phyloP scores from a whole-genome alignment of 495 filamentous ascomycete genomes.

The Cetradonia linearis region DNA sequence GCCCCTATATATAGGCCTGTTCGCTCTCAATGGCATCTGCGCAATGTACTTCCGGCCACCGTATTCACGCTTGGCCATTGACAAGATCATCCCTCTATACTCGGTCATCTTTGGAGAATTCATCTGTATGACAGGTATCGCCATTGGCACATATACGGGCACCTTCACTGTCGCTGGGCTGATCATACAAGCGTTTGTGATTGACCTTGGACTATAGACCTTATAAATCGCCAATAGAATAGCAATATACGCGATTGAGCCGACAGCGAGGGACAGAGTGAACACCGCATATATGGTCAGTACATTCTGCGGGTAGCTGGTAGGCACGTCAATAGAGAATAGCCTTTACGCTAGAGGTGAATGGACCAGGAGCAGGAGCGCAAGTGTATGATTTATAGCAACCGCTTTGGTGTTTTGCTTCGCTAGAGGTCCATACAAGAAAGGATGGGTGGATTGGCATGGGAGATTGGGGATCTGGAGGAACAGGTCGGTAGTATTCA shows the following conservation, averaged over 20 bases:
- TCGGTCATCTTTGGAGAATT: conserved; percentile 53
- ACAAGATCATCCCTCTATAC: conserved; percentile 54
- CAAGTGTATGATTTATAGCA: conserved; percentile 56
- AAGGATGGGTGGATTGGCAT: conserved; percentile 64
- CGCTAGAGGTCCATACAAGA: conserved; percentile 56
- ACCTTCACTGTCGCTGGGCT: conserved; percentile 59
- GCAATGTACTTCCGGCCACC: conserved; percentile 56
- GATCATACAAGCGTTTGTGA: conserved; percentile 59
- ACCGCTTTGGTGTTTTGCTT: conserved; percentile 48
- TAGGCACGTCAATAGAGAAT: conserved; percentile 65
- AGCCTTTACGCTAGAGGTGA: conserved; percentile 57
- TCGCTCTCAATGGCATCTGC: conserved; percentile 64
- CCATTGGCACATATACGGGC: conserved; percentile 61
- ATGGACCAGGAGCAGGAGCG: conserved; percentile 59
- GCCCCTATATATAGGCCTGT: conserved; percentile 61
- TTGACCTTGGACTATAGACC: conserved; percentile 66
- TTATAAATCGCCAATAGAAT: conserved; percentile 65
- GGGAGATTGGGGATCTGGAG: conserved; percentile 51
- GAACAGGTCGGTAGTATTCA: conserved; percentile 7
- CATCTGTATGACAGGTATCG: conserved; percentile 50
- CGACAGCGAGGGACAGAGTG: conserved; percentile 61
- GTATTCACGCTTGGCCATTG: conserved; percentile 61
- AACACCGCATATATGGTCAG: conserved; percentile 79
- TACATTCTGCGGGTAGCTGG: conserved; percentile 64
- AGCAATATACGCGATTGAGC: conserved; percentile 60